These are phyloP conservation scores for Podospora australis DNA, from an alignment of 495 filamentous ascomycete species.

Conservation along the genomic window DNA sequence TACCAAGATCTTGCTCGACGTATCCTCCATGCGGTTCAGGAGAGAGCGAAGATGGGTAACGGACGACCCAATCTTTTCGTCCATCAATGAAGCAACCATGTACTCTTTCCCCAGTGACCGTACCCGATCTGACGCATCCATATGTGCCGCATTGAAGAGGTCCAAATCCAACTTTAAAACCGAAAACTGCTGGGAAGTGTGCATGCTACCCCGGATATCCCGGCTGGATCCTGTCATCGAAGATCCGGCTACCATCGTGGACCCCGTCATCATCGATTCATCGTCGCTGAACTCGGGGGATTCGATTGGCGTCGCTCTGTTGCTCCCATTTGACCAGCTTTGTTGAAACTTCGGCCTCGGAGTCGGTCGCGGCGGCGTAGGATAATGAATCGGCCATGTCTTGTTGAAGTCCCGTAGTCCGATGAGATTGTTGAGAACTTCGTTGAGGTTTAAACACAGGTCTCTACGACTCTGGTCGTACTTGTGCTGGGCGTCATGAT, in stretches of 20 bases:
- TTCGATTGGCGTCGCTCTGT: too few relatives aligned
- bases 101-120: conserved; percentile 91
- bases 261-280: conserved; percentile 55
- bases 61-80: conserved; percentile 89
- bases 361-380: conserved; percentile 38
- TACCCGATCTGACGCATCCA: conserved; percentile 84
- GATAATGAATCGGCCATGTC: conserved; percentile 91
- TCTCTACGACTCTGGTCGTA: conserved; percentile 87
- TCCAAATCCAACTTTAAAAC: conserved; percentile 92
- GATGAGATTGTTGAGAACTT: conserved; percentile 70
- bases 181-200: conserved; percentile 93
- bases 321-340: conserved; percentile 40
- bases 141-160: conserved; percentile 67
- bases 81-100: conserved; percentile 84
- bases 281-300: too few relatives aligned
- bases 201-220: too few relatives aligned
- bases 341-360: conserved; percentile 49
- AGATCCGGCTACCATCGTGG: conserved; percentile 67
- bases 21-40: conserved; percentile 93
- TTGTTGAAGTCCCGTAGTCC: conserved; percentile 81
- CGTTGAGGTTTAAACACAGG: conserved; percentile 76
- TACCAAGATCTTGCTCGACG: conserved; percentile 93
- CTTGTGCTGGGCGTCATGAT: conserved; percentile 47
- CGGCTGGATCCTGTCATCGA: conserved; percentile 50
- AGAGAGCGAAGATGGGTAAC: conserved; percentile 82